Evolutionary conservation across 2,329 filamentous ascomycete species (phyloP).

Genomic region (Cladobotryum mycophilum): DNA sequence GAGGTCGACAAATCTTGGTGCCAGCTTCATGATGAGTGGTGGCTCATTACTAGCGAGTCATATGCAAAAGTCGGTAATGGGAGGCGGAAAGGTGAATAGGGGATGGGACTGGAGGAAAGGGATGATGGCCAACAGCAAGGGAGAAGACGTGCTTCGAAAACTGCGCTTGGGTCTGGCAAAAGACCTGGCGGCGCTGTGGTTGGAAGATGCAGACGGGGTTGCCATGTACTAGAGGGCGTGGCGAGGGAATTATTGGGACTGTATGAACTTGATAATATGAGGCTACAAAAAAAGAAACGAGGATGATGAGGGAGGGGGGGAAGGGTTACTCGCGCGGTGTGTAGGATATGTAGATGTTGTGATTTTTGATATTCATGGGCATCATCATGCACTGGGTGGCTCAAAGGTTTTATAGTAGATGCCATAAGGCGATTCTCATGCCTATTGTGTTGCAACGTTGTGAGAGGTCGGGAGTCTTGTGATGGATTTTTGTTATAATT

Average conservation of each 20-base stretch:
- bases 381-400: neutral
- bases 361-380: neutral
- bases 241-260: neutral
- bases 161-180: conserved; percentile 67
- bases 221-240: conserved; percentile 31
- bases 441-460: too few species aligned
- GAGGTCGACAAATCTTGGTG: conserved; percentile 51
- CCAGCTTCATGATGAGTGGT: conserved; percentile 64
- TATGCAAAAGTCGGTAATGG: conserved; percentile 53
- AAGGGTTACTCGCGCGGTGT: neutral
- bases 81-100: conserved; percentile 48
- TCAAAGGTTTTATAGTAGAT: too few species aligned
- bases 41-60: conserved; percentile 64
- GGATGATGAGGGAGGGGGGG: neutral
- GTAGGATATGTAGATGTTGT: neutral
- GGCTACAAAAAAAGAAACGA: neutral
- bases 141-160: conserved; percentile 63
- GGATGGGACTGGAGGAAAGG: conserved; percentile 76
- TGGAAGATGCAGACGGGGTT: conserved; percentile 56
- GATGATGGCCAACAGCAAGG: conserved; percentile 61
- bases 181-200: conserved; percentile 66
- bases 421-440: too few species aligned
- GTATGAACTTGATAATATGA: too few species aligned
- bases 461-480: too few species aligned
- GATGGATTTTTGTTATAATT: too few species aligned